Evolutionary conservation across 306 rosid species (phyloP).

Genomic region (Trichosanthes truncata): DNA sequence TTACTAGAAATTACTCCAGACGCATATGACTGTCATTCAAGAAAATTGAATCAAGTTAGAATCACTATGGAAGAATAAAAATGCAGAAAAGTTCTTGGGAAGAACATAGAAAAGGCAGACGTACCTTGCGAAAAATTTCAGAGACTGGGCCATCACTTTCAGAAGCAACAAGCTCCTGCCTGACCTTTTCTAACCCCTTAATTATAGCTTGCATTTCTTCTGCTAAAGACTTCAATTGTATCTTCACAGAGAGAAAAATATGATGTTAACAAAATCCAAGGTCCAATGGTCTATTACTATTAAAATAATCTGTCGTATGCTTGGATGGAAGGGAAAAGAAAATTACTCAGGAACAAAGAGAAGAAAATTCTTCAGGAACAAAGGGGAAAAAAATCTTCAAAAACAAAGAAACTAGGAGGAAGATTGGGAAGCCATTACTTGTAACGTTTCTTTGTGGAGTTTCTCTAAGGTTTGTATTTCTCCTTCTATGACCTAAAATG

Average conservation of each 20-base stretch:
- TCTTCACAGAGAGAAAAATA: constrained; percentile 41
- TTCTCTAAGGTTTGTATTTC: neutral
- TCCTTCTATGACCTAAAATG: neutral
- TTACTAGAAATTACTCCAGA: neutral
- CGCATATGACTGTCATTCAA: neutral
- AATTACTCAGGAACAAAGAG: neutral
- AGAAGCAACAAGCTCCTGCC: constrained; percentile 75
- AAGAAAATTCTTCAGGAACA: neutral
- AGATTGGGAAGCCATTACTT: neutral
- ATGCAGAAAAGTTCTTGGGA: neutral
- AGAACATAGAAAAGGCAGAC: constrained; percentile 6
- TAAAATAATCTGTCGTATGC: neutral
- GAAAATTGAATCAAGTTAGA: neutral
- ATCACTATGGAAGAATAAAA: neutral
- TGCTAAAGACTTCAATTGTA: constrained; percentile 97
- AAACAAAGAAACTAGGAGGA: neutral
- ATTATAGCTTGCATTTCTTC: constrained; percentile 98
- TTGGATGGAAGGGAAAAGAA: neutral
- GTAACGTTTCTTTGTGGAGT: neutral
- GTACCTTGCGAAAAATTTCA: constrained; percentile 72
- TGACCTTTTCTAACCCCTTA: constrained; percentile 87
- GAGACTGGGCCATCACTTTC: constrained; percentile 95
- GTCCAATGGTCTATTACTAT: neutral
- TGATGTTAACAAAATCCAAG: constrained; percentile 11
- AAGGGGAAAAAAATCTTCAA: neutral